Base-by-base conservation (phyloP, 2,329 filamentous ascomycete genomes). In the Pestalotiopsis sp. region DNA sequence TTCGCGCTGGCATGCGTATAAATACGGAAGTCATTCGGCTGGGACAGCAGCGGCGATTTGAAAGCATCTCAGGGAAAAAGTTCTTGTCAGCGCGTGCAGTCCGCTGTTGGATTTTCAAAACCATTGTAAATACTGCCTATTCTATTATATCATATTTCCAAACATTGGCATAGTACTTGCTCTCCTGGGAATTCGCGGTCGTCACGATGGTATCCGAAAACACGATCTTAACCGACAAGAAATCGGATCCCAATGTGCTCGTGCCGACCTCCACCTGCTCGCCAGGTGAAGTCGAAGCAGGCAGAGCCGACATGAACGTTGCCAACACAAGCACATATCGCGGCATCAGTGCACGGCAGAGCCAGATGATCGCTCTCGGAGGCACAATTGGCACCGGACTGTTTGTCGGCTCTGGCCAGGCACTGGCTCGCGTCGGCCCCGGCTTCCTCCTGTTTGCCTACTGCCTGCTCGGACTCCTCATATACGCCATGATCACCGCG, bases 401-500 rank as follows among this genome's bases (percentile, higher is more conserved):
- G 39, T 84, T 84, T 69, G 81, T 84, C 64, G 81, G 82, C 65
- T 81, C 80, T 17, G 69, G 67, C 23, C 57, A 66, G 39, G 63
- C 57, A 12, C 66, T 70, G 20, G 69, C 70, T 49, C 70, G 67
- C 20, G 75, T 72, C n/a, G 74, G 76, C 1, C 72, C 74, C 62
- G 82, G 81, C 27, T 78, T 76, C 58, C 78, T 83, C 4, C 73
- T 85, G 17, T 78, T 85, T 49, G 80, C 81, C n/a, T 85, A 84
- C 70, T 74, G 80, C 45, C 81, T 84, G 61, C 80, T 87, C 67
- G 85, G 85, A 61, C 80, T 85, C 13, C 82, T 88, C 67, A 83
- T 88, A 56, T 88, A 82, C 77, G 84, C 83, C 20, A 85, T 88
- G 71, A 87, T 88, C 82, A 77, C 78, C 61, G 74, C 71, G 65